phyloP scores from a whole-genome alignment of 768 basidiomycete species.

The Rhodotorula diobovata region DNA sequence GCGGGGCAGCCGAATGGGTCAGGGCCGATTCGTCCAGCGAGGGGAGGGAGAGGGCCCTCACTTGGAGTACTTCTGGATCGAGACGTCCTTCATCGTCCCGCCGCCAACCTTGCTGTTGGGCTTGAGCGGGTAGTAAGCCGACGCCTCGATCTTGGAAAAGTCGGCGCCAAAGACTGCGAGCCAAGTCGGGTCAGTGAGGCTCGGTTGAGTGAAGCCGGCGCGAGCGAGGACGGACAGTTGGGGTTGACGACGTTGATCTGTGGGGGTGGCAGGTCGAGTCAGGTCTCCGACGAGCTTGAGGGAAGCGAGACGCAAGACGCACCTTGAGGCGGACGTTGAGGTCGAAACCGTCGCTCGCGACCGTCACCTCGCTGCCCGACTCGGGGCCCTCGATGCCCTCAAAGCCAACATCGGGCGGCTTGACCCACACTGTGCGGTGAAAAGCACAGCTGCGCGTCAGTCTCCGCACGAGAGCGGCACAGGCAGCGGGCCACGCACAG shows the following conservation, averaged over 20 bases:
- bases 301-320: neutral
- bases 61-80: constrained; percentile 41
- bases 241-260: constrained; percentile 44
- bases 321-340: constrained; percentile 40
- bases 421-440: constrained; percentile 39
- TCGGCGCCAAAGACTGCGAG: constrained; percentile 43
- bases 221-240: constrained; percentile 34
- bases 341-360: constrained; percentile 32
- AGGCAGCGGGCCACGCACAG: constrained; percentile 28
- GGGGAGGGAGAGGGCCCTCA: neutral
- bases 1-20: neutral
- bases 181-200: neutral
- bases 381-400: constrained; percentile 39
- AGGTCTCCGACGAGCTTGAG: neutral
- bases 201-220: neutral
- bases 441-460: neutral
- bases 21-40: too few species aligned
- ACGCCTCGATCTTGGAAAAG: constrained; percentile 39
- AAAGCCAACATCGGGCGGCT: constrained; percentile 43
- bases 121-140: constrained; percentile 40
- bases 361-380: constrained; percentile 29
- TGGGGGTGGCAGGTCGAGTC: too few species aligned
- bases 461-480: neutral
- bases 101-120: constrained; percentile 34
- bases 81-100: constrained; percentile 34